phyloP scores from a whole-genome alignment of 345 rosid species.

The Populus davidiana region DNA sequence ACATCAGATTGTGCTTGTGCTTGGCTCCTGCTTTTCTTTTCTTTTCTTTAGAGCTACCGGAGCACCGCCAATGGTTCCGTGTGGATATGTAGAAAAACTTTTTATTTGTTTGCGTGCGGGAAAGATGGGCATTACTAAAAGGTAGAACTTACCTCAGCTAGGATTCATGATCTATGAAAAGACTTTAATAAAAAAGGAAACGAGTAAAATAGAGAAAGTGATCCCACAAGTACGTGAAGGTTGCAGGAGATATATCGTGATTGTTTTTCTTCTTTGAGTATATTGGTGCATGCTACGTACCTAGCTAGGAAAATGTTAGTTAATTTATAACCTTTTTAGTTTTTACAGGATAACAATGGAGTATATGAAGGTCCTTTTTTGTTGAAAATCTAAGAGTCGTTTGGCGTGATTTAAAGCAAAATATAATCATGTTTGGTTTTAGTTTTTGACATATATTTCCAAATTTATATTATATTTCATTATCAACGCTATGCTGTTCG shows the following conservation, averaged over 20 bases:
- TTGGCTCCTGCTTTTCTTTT: not conserved
- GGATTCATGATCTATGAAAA: not conserved
- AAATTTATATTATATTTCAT: no score
- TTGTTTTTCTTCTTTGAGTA: no score
- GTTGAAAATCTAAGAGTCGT: no score
- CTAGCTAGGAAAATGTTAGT: no score
- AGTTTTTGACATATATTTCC: no score
- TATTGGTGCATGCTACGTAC: no score
- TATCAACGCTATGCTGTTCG: no score
- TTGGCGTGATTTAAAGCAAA: no score
- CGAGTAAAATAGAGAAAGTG: not conserved
- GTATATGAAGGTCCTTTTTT: no score
- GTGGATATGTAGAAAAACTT: not conserved
- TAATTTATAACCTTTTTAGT: no score
- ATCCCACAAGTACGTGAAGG: not conserved
- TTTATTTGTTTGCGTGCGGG: not conserved
- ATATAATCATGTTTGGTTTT: no score
- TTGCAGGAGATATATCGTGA: not conserved
- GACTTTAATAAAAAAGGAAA: not conserved
- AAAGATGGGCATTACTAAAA: slow-evolving; percentile 2
- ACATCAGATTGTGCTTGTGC: slow-evolving; percentile 8
- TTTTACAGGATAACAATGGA: no score
- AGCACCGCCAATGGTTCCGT: not conserved
- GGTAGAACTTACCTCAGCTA: not conserved
- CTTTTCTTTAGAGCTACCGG: not conserved